Evolutionary conservation across 106 monocot genomes (phyloP), one percentile per base, ranked within the genome.

Genomic region (Vanilla planifolia): DNA sequence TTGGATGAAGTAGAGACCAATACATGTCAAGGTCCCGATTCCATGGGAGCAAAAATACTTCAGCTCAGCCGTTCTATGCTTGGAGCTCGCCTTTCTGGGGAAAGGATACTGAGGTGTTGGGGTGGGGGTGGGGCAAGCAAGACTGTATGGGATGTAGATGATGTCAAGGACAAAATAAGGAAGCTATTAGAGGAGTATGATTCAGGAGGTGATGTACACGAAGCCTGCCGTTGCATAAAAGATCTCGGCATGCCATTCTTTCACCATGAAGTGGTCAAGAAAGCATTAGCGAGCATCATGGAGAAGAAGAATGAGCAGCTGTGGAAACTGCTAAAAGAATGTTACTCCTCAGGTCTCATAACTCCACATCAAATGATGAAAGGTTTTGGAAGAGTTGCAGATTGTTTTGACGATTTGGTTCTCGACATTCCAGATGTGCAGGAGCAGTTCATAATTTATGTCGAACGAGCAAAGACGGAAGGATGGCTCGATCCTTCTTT

Each of bases 161-260:
- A 86, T 60, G 70, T 82, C 21, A 92, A 92, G 58, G 85, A 92
- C 52, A 86, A 86, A 75, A 92, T 92, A 4, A 61, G 11, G 0
- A 82, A 77, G 69, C 33, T 86, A 21, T 29, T 92, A 26, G 82
- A 92, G 69, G 91, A 92, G 59, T 92, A 82, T 55, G 77, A 80
- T 20, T 71, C 61, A 2, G 82, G 91, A 0, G 91, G 91, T 6
- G 91, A 86, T 26, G 5, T 77, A 14, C 14, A 48, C 5, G 91
- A 92, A 46, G 91, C 91, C 13, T 86, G 82, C 35, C 75, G 71
- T n/a, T 92, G 91, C 71, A 83, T 86, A 51, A 82, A 82, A 64
- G 85, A 86, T 37, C 71, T 92, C 8, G 91, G 82, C 0, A 83
- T 92, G 91, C 85, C 91, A 1, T 92, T 92, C 60, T 92, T 92